Percentiles rank a stretch among this genome's conserved stretches.
phyloP scores from a whole-genome alignment of 2,329 filamentous ascomycete genomes.

The Cryphonectria radicalis region DNA sequence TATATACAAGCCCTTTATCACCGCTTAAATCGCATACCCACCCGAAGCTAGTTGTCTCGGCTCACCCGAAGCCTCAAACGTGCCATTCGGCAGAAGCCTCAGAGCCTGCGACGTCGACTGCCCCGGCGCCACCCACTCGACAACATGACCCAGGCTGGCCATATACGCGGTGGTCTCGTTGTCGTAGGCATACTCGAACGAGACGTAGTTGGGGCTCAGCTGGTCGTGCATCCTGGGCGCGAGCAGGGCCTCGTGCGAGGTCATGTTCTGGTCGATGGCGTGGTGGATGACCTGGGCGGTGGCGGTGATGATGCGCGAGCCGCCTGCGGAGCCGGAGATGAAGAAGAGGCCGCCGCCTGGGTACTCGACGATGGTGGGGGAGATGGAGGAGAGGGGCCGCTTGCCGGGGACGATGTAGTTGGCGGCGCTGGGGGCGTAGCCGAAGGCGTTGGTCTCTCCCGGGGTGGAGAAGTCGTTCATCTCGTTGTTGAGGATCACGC shows the following conservation, averaged over 20 bases:
- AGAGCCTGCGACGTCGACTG: conserved; percentile 74
- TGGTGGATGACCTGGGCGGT: conserved; percentile 77
- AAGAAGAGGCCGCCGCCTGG: conserved; percentile 68
- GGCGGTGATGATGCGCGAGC: conserved; percentile 80
- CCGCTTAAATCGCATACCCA: conserved; percentile 22
- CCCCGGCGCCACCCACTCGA: conserved; percentile 68
- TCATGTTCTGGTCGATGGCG: conserved; percentile 67
- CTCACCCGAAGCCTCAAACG: conserved; percentile 29
- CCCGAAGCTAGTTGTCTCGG: conserved; percentile 27
- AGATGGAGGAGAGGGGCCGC: conserved; percentile 77
- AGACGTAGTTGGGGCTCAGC: conserved; percentile 70
- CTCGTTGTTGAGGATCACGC: conserved; percentile 71
- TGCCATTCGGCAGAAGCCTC: conserved; percentile 53
- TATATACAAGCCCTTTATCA: not conserved
- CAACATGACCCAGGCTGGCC: conserved; percentile 68
- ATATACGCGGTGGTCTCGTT: conserved; percentile 67
- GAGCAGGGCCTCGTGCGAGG: conserved; percentile 63
- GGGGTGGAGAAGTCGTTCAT: conserved; percentile 80
- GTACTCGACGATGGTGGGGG: conserved; percentile 54
- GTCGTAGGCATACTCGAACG: conserved; percentile 72
- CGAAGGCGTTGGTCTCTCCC: conserved; percentile 71
- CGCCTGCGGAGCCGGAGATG: conserved; percentile 76
- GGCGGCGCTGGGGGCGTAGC: conserved; percentile 72
- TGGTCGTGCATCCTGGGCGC: conserved; percentile 80
- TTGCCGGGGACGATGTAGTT: conserved; percentile 81